Base-by-base conservation (phyloP, 176 grass and related monocot species). In the Zoysia japonica region DNA sequence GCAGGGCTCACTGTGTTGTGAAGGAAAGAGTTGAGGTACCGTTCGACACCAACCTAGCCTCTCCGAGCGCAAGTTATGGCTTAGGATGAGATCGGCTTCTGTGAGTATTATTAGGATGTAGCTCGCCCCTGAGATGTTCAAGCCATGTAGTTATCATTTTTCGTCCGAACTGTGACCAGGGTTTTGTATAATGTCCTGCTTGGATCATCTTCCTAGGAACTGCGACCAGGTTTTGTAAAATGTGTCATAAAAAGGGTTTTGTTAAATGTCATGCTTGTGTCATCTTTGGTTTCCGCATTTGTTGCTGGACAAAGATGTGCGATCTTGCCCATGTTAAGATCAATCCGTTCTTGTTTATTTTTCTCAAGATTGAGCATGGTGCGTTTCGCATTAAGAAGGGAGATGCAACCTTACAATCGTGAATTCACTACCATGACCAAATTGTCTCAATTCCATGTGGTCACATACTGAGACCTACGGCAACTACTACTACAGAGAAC, bases 11-110 rank as follows among this genome's bases (percentile, higher is more conserved):
- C 63, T 98, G 92, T 17, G 47, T 98, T 28, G 95, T 92, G 19
- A 98, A 91, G 84, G 92, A 94, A 78, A 68, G 95, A 36, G 72
- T 98, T 3, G 90, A 93, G 73, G 52, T 94, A 1, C 95, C 92
- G 3, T 98, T 98, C 2, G 84, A 85, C 51, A 79, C 81, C 4
- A 83, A 82, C 74, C 61, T 98, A 11, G 64, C 72, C 1, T 44
- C 78, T 10, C 90, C 92, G 9, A 87, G 83, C 78, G 89, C 83
- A 75, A 90, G 87, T 28, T 94, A 94, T 53, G 92, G 95, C 17
- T 87, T 92, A 47, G 95, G 95, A 19, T 98, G 85, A 97, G 7
- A 12, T 2, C 2, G 4, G 47, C 4, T 12, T 2, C 0, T 87
- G 89, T 78, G 81, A 82, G 73, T 82, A 57, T 9, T 55, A 44